Evolutionary conservation across 2,329 filamentous ascomycete species (phyloP), one percentile per base, ranked within the genome.

Genomic region (Ascosphaera pollenicola): DNA sequence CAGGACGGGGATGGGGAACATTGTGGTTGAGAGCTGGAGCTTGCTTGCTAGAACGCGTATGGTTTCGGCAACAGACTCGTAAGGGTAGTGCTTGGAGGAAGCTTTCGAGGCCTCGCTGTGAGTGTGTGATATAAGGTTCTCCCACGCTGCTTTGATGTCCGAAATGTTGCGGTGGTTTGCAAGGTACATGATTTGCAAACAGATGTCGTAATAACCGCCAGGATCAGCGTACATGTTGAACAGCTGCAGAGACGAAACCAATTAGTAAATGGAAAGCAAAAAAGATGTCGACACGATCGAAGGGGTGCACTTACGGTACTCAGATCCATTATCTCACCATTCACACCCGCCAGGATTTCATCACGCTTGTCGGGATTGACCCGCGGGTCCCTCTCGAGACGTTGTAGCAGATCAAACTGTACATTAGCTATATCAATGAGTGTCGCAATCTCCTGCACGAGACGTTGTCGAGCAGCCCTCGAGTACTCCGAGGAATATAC

Each of bases 361-460:
- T 62, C 58, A 49, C 70, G 73, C 35, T 73, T 70, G 37, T 77
- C 71, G 0, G 64, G 59, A 10, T 66, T 61, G 30, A 94, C 68
- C 35, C 89, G 73, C 1, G 63, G 54, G 46, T 98, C 89, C 8
- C 68, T 68, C 51, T 68, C 73, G 39, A 98, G 62, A 36, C 82
- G 70, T 52, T 84, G 78, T 17, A 95, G 58, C 34, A 95, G 60
- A 49, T 98, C 89, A 52, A 93, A 82, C 55, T 98, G 89, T 39
- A 98, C 89, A 51, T 89, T 87, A 11, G 85, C 87, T 38, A 95
- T 73, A 49, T 98, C 89, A 8, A 98, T 72, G 35, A 91, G 66
- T 47, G 89, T 84, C 2, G 75, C 75, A 17, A 94, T 79, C 44
- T 83, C 75, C 49, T 92, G 81, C 41, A 87, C 71, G 19, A 95